Evolutionary conservation across 139 green algal species (phyloP), one percentile per base, ranked within the genome.

Genomic region (Chlorella sorokiniana): DNA sequence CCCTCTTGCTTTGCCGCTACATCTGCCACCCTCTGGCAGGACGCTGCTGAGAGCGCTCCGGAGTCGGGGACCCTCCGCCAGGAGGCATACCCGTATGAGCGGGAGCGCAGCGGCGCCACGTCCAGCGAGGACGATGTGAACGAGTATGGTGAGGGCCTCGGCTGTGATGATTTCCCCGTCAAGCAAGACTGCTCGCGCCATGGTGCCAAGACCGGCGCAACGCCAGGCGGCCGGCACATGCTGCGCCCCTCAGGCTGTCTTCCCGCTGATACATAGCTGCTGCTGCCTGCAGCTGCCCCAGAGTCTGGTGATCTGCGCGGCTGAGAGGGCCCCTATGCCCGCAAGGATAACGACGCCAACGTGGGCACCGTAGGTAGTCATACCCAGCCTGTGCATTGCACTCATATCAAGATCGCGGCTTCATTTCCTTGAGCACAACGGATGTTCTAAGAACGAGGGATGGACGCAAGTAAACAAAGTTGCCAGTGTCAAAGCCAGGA

Each of bases 21-120:
- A 10, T 7, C 41, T 41, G 11, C 29, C 69, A 27, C 6, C n/a
- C 41, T 4, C 16, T 7, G 6, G 68, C 40, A 77, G 69, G 69
- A 77, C 33, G 44, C 14, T 0, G 42, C 69, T 0, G 44, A 44
- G 27, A 62, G 20, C 69, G 69, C 69, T 3, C 69, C 69, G 18
- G 69, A 74, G 40, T 56, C 38, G 3, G 68, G 68, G 27, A 74
- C 68, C 18, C 41, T 74, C 38, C 68, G 68, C 20, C 38, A 74
- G 68, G 68, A 7, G 25, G 6, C 40, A 20, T 59, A 56, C 25
- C 67, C 67, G 7, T 48, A 31, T 10, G 62, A 69, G 7, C 62
- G 31, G 29, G 67, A 73, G 38, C 1, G 22, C 68, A 25, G 6
- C 8, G 68, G 42, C 4, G 41, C 23, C 2, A 52, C 41, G 6